phyloP scores from a whole-genome alignment of 2,329 filamentous ascomycete genomes.

The Pseudocercospora eumusae region DNA sequence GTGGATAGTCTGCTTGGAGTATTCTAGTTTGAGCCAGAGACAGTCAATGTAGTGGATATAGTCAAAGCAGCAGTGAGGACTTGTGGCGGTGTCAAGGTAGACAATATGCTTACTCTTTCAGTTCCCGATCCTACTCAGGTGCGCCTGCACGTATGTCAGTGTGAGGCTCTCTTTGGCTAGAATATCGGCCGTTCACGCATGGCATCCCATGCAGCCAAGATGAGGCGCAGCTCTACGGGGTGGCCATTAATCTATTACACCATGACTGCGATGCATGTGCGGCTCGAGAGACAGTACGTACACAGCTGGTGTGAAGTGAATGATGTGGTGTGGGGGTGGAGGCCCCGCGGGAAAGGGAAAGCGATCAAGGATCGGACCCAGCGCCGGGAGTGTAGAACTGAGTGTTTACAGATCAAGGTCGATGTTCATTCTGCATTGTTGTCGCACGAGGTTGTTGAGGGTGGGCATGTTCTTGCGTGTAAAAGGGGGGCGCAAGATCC shows the following conservation, averaged over 20 bases:
- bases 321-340: not conserved
- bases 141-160: not conserved
- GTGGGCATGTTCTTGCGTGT: slow-evolving; percentile 5
- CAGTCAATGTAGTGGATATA: not conserved
- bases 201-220: slow-evolving; percentile 1
- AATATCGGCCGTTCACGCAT: not conserved
- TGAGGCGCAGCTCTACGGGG: not conserved
- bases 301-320: too few relatives aligned
- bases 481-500: not conserved
- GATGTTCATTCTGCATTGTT: not conserved
- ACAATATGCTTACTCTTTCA: not conserved
- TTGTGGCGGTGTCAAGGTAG: not conserved
- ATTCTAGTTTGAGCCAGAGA: not conserved
- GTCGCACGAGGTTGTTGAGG: not conserved
- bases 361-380: not conserved
- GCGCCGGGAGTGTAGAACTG: not conserved
- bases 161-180: not conserved
- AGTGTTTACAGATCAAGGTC: not conserved
- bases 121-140: not conserved
- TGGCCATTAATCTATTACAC: not conserved
- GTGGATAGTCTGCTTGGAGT: not conserved
- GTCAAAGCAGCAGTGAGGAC: not conserved
- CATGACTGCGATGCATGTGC: not conserved
- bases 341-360: not conserved
- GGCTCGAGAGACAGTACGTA: too few relatives aligned